Evolutionary conservation across 106 monocot species (phyloP).

Genomic region (Posidonia australis): DNA sequence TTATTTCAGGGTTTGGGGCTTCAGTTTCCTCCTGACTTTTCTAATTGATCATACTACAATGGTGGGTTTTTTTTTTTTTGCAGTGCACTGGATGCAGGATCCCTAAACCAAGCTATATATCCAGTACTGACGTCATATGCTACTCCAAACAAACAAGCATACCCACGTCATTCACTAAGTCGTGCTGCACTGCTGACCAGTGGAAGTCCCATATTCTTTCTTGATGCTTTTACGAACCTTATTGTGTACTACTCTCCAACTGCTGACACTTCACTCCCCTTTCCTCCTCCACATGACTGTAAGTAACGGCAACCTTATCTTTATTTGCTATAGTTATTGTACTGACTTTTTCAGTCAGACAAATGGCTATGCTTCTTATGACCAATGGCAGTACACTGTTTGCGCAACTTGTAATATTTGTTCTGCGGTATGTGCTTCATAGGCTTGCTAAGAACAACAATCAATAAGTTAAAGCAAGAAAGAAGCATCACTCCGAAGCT

Average conservation of each 20-base stretch:
- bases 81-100: constrained; percentile 84
- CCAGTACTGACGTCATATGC: constrained; percentile 71
- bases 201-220: constrained; percentile 83
- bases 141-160: constrained; percentile 80
- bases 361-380: too few species aligned
- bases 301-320: constrained; percentile 12
- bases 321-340: not conserved
- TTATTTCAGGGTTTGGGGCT: too few species aligned
- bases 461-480: constrained; percentile 81
- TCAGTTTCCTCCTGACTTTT: not conserved
- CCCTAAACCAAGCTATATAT: constrained; percentile 72
- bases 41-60: not conserved
- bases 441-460: constrained; percentile 66
- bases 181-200: constrained; percentile 90
- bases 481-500: constrained; percentile 89
- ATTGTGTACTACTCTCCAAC: constrained; percentile 85
- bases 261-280: constrained; percentile 65
- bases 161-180: constrained; percentile 74
- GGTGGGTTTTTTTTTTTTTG: constrained; percentile 6
- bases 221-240: constrained; percentile 84
- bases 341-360: not conserved
- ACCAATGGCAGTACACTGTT: not conserved
- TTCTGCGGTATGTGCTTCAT: not conserved
- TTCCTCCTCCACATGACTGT: constrained; percentile 97
- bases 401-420: not conserved